Conservation (phyloP, 495 filamentous ascomycete species). For the Annulohypoxylon nitens region DNA sequence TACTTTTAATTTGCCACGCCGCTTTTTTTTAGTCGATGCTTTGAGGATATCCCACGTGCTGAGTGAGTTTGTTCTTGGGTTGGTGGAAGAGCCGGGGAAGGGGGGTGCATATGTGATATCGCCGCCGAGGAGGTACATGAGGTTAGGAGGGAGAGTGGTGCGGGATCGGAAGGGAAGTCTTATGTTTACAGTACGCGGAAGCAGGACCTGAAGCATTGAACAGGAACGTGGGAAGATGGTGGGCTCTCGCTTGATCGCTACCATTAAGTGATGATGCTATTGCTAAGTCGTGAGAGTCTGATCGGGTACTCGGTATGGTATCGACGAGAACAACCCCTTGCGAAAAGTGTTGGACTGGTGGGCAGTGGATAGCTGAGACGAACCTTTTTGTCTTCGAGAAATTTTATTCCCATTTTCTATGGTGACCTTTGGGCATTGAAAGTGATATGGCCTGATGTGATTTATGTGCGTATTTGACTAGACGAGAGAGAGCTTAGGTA, state of each 20-base stretch:
- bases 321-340: neutral
- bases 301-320: neutral
- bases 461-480: neutral
- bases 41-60: constrained; percentile 33
- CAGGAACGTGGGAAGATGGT: neutral
- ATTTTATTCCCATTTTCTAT: constrained; percentile 26
- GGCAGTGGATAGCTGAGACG: constrained; percentile 4
- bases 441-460: neutral
- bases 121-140: neutral
- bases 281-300: neutral
- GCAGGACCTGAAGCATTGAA: neutral
- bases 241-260: neutral
- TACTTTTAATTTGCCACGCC: neutral
- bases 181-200: neutral
- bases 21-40: constrained; percentile 6
- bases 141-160: neutral
- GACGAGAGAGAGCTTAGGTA: neutral
- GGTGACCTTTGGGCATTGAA: neutral
- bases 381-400: constrained; percentile 7
- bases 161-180: neutral
- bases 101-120: neutral
- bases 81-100: neutral
- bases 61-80: no score
- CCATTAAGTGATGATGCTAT: neutral
- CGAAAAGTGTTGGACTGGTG: neutral